Base-by-base conservation (phyloP, 495 filamentous ascomycete species). In the Venustampulla echinocandica region DNA sequence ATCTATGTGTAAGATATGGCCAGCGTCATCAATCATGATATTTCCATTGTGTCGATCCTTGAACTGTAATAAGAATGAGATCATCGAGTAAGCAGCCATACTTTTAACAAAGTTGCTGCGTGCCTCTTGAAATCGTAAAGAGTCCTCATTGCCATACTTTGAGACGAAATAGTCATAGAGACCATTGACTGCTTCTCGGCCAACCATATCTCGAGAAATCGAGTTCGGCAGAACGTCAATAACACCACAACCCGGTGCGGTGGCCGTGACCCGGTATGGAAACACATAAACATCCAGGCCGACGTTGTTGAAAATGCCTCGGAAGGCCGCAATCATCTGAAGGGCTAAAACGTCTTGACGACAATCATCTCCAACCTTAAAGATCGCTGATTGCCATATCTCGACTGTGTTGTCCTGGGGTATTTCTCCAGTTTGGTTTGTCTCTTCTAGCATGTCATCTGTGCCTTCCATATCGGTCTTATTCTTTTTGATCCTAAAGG, bases 21-120 rank as follows among this genome's bases (percentile, higher is more conserved):
- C 93, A 1, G 82, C 85, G 57, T 95, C 90, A 59, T 97, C 88
- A 33, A 99, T 76, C 93, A 99, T 97, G 69, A 99, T 97, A 66
- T 99, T 99, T 33, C 93, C 93, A 61, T 99, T 99, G 65, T 99
- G 93, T 4, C 93, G 80, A 63, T 99, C 93, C 64, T 99, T 99
- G 79, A 99, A 95, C 59, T 99, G 94, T 21, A 99, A 70, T 6
- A 99, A 72, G 64, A 93, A 97, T 0, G 87, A 92, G 42, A 97
- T 96, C 47, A 97, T 81, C n/a, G 87, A 95, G 64, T 99, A 97
- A n/a, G 90, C 92, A 2, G 93, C 93, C 93, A 99, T 97, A 67
- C 87, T 95, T 73, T 97, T 97, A 57, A 99, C 89, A 55, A 99
- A 99, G 60, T 96, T 95, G 61, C 80, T 92, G 30, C 93, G 80